phyloP scores from a whole-genome alignment of 768 basidiomycete species.

The Suillus fuscotomentosus region DNA sequence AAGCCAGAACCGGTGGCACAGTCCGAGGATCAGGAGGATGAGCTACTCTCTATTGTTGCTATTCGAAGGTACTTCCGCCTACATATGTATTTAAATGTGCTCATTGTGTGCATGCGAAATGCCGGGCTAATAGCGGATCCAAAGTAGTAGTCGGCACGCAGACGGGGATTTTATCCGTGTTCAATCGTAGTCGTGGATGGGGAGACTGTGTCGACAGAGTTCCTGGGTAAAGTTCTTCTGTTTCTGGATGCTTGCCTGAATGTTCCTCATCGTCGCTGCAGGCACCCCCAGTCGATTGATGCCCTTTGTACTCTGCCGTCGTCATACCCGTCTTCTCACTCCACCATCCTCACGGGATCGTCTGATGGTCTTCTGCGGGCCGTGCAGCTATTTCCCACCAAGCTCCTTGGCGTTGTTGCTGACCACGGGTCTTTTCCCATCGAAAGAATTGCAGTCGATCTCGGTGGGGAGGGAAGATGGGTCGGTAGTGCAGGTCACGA shows the following conservation, averaged over 20 bases:
- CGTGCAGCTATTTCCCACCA: slow-evolving; percentile 84
- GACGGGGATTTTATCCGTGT: slow-evolving; percentile 84
- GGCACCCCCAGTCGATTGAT: slow-evolving; percentile 90
- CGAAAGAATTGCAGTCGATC: slow-evolving; percentile 76
- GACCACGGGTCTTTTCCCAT: slow-evolving; percentile 93
- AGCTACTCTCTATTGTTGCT: slow-evolving; percentile 79
- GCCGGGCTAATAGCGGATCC: slow-evolving; percentile 45
- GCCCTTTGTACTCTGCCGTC: slow-evolving; percentile 75
- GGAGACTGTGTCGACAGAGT: slow-evolving; percentile 90
- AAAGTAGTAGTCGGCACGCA: slow-evolving; percentile 91
- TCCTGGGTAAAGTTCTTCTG: slow-evolving; percentile 59
- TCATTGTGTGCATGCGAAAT: neutral
- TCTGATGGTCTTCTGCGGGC: slow-evolving; percentile 90
- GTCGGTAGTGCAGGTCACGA: slow-evolving; percentile 94
- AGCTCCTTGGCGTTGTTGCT: slow-evolving; percentile 84
- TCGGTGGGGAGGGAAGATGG: slow-evolving; percentile 66
- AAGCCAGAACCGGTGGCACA: slow-evolving; percentile 76
- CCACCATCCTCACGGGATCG: slow-evolving; percentile 83
- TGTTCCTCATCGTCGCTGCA: slow-evolving; percentile 30
- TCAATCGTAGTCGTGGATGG: slow-evolving; percentile 86
- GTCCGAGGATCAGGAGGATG: slow-evolving; percentile 96
- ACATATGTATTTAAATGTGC: neutral
- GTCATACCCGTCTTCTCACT: slow-evolving; percentile 57
- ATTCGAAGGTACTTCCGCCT: slow-evolving; percentile 69
- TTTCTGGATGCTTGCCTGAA: neutral